Base-by-base conservation (phyloP, 2,329 filamentous ascomycete genomes). In the Fusarium marasasianum region DNA sequence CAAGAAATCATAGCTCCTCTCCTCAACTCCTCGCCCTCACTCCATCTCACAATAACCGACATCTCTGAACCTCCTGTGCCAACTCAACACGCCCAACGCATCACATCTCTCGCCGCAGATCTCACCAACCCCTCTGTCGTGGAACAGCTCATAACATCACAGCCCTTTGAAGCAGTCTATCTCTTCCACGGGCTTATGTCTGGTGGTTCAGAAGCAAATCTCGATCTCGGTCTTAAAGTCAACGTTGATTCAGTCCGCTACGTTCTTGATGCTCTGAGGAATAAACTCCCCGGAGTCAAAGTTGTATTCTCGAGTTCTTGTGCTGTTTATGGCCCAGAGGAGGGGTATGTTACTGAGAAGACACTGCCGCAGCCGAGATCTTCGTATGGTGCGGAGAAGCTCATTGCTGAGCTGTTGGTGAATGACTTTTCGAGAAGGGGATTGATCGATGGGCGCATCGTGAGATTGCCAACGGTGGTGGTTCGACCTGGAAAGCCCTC, bases 121-220 rank as follows among this genome's bases (percentile, higher is more conserved):
- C 66, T 81, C 37, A 78, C 66, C 6, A 66, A 74, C 2, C 60
- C 71, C 2, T 55, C 51, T 10, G 60, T 66, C 3, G 69, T 83
- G 6, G 56, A 77, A 1, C 62, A 72, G 5, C 77, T 85, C 20
- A 74, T 85, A 43, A 64, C 76, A 3, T 69, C 77, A 3, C 71
- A 76, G 1, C 76, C 69, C 15, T 82, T 87, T 18, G 81, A 86
- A 41, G 83, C 85, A 15, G 85, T 89, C 47, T 91, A 90, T 77
- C 85, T 90, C 53, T 86, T 91, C 65, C 90, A 91, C 76, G 90
- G 90, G 48, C 89, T 91, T 81, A 91, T 91, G 90, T 91, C 88
- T 1, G 86, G 86, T 29, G 89, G 89, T 20, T 86, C 89, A 22
- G 90, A 92, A 81, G 87, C 87, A 15, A 87, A 91, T 56, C 81